These are phyloP conservation scores for Teratosphaeria gauchensis DNA, from an alignment of 2,329 filamentous ascomycete species.

Conservation along the genomic window DNA sequence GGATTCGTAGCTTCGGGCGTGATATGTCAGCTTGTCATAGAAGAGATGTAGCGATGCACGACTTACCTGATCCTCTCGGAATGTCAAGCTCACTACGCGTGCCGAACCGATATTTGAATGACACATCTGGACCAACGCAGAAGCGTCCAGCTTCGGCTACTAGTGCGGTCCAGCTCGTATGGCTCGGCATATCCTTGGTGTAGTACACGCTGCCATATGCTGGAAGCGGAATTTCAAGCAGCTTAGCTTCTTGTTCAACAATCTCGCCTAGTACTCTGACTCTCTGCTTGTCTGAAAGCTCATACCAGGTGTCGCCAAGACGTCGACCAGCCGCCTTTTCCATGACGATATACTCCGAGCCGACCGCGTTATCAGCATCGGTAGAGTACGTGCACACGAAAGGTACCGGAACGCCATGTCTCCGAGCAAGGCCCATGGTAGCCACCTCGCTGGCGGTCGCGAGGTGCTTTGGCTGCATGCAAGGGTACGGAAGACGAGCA, in stretches of 20 bases:
- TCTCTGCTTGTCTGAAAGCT: constrained; percentile 16
- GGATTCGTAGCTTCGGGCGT: constrained; percentile 6
- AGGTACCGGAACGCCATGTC: constrained; percentile 13
- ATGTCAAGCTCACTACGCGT: constrained; percentile 17
- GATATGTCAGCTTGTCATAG: constrained; percentile 1
- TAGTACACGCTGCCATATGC: constrained; percentile 24
- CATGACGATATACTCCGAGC: constrained; percentile 19
- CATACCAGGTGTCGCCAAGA: constrained; percentile 15
- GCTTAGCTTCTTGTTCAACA: constrained; percentile 20
- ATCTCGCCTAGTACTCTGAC: constrained; percentile 17
- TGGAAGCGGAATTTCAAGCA: constrained; percentile 19
- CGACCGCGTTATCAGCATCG: constrained; percentile 7
- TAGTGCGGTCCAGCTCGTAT: not conserved
- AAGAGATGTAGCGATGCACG: too few relatives aligned
- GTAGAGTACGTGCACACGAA: constrained; percentile 11
- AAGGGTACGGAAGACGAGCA: constrained; percentile 17
- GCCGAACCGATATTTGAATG: constrained; percentile 22
- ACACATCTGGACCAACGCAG: constrained; percentile 27
- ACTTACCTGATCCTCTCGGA: constrained; percentile 24
- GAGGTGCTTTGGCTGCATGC: constrained; percentile 10
- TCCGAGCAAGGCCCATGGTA: constrained; percentile 16
- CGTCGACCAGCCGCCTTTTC: constrained; percentile 9
- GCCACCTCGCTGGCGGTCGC: constrained; percentile 20
- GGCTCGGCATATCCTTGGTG: constrained; percentile 17
- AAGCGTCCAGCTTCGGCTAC: constrained; percentile 5